phyloP scores from a whole-genome alignment of 1,139 yeast species.

The Geotrichum histeridarum region DNA sequence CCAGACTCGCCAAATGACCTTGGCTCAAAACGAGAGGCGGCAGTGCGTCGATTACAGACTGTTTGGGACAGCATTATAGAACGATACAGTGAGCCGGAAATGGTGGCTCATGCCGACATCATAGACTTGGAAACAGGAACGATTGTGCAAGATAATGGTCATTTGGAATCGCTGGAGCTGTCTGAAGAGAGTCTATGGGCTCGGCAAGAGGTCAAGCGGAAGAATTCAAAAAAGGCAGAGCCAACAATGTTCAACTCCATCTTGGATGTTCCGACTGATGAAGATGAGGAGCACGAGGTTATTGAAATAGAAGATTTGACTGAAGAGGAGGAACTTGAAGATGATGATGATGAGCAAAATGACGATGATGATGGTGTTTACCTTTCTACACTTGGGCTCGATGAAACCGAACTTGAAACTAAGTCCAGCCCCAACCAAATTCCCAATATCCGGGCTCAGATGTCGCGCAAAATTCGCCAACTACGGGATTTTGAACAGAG shows the following conservation, averaged over 20 bases:
- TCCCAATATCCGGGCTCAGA: background rate
- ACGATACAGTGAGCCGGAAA: constrained; percentile 7
- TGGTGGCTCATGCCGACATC: constrained; percentile 7
- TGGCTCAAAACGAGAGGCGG: constrained; percentile 3
- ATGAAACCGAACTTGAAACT: background rate
- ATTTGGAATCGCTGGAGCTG: constrained; percentile 2
- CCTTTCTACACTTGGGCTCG: constrained; percentile 1
- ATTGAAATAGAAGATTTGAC: background rate
- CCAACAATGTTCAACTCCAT: background rate
- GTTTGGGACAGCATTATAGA: constrained; percentile 10
- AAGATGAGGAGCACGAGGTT: background rate
- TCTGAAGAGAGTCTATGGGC: background rate
- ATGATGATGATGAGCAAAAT: background rate
- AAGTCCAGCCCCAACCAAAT: background rate
- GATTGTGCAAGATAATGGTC: constrained; percentile 13
- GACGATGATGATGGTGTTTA: background rate
- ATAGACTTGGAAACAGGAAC: constrained; percentile 11
- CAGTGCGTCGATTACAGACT: constrained; percentile 3
- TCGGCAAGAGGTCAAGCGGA: background rate
- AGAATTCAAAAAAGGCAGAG: background rate
- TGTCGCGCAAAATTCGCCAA: background rate
- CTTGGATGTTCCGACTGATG: background rate
- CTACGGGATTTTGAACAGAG: background rate
- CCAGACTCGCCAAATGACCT: background rate
- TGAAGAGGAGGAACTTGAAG: constrained; percentile 1